Evolutionary conservation across 208 protist genomes (phyloP).

Genomic region (Trichomonas tenax): DNA sequence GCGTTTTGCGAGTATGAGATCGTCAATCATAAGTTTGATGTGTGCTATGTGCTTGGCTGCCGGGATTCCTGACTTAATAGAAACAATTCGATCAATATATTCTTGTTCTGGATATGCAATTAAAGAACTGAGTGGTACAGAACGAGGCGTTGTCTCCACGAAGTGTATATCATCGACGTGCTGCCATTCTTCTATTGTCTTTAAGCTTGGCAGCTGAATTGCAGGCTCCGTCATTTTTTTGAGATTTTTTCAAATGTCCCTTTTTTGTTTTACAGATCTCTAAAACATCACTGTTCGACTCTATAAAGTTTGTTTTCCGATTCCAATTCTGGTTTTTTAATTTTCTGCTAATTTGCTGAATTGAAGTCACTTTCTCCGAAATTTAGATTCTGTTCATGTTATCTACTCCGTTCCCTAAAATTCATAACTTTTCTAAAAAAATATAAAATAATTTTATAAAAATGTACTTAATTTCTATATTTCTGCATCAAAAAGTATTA

Average conservation of each 20-base stretch:
- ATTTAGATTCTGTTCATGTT: too few relatives aligned
- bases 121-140: background rate
- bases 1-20: background rate
- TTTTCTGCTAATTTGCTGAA: too few relatives aligned
- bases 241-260: background rate
- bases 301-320: too few relatives aligned
- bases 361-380: too few relatives aligned
- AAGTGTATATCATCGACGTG: background rate
- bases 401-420: too few relatives aligned
- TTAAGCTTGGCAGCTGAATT: background rate
- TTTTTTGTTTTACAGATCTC: background rate
- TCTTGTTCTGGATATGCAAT: background rate
- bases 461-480: too few relatives aligned
- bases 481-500: too few relatives aligned
- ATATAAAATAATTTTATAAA: too few relatives aligned
- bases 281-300: background rate
- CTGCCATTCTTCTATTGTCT: background rate
- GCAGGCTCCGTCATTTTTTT: background rate
- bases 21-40: background rate
- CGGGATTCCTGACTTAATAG: background rate
- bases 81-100: background rate
- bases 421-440: too few relatives aligned
- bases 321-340: too few relatives aligned
- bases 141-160: background rate
- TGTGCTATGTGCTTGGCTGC: background rate